These are phyloP conservation scores for Pelargonium fulgidum DNA, from an alignment of 441 rosid genomes.

Conservation along the genomic window DNA sequence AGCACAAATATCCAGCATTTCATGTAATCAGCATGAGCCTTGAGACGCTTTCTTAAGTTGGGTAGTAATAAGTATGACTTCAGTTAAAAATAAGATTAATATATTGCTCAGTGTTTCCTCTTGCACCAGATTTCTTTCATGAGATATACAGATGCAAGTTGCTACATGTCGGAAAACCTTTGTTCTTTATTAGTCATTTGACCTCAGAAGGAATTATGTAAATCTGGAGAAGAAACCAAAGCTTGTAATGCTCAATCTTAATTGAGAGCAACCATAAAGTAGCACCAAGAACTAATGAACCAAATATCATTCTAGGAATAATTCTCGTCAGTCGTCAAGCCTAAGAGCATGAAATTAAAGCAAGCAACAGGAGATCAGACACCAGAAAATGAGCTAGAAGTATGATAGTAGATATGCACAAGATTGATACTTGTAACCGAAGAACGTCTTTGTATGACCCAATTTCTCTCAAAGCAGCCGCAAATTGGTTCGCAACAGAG, in stretches of 20 bases:
- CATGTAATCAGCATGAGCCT: not conserved
- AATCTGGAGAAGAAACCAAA: not conserved
- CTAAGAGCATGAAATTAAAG: constrained; percentile 3
- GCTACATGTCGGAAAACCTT: not conserved
- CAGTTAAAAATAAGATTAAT: not conserved
- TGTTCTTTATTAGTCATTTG: not conserved
- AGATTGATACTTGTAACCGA: constrained; percentile 15
- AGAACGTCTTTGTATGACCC: constrained; percentile 19
- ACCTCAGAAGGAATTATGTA: not conserved
- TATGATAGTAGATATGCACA: constrained; percentile 2
- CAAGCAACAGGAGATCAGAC: constrained; percentile 10
- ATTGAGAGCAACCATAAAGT: not conserved
- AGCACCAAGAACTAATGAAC: not conserved
- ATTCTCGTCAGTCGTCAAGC: not conserved
- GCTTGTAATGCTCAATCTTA: not conserved
- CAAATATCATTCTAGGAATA: not conserved
- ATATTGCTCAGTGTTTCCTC: not conserved
- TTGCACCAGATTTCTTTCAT: not conserved
- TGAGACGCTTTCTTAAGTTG: not conserved
- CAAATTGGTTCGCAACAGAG: constrained; percentile 15
- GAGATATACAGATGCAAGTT: not conserved
- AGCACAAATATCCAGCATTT: not conserved
- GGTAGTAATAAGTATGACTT: not conserved
- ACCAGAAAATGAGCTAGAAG: not conserved
- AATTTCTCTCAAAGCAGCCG: constrained; percentile 15